These are phyloP conservation scores for Fomitopsis schrenkii DNA, from an alignment of 1,284 basidiomycete species.

Conservation along the genomic window DNA sequence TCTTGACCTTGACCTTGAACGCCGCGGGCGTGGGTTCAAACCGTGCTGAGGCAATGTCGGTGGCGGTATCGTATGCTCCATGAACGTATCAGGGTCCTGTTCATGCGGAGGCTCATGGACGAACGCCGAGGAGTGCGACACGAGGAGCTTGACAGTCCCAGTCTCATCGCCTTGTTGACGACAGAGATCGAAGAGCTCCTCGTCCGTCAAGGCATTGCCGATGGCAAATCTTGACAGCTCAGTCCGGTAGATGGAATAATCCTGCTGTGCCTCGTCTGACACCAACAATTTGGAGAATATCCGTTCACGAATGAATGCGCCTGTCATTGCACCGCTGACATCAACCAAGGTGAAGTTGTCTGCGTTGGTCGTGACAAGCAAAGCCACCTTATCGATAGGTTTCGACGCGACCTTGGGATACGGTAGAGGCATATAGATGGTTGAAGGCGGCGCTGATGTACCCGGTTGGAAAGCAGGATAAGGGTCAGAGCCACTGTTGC, in stretches of 20 bases:
- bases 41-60: constrained; percentile 39
- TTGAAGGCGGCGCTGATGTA: neutral
- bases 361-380: constrained; percentile 80
- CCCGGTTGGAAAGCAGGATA: neutral
- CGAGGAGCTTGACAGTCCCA: constrained; percentile 79
- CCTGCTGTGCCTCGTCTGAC: constrained; percentile 74
- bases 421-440: constrained; percentile 16
- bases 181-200: constrained; percentile 70
- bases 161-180: constrained; percentile 66
- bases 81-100: constrained; percentile 36
- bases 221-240: constrained; percentile 77
- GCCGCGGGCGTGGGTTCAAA: constrained; percentile 41
- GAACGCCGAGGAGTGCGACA: constrained; percentile 58
- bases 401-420: constrained; percentile 18
- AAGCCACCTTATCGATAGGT: constrained; percentile 44
- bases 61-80: constrained; percentile 48
- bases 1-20: constrained; percentile 47
- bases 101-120: constrained; percentile 47
- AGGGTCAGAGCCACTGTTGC: neutral
- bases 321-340: constrained; percentile 65
- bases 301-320: constrained; percentile 77
- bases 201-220: constrained; percentile 65
- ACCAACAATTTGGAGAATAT: constrained; percentile 88
- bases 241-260: constrained; percentile 80
- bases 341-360: constrained; percentile 79